A percentile compares a stretch with the other conserved stretches of the same genome.
These are phyloP conservation scores for Yamadazyma nakazawae DNA, from an alignment of 805 yeast genomes.

Conservation along the genomic window DNA sequence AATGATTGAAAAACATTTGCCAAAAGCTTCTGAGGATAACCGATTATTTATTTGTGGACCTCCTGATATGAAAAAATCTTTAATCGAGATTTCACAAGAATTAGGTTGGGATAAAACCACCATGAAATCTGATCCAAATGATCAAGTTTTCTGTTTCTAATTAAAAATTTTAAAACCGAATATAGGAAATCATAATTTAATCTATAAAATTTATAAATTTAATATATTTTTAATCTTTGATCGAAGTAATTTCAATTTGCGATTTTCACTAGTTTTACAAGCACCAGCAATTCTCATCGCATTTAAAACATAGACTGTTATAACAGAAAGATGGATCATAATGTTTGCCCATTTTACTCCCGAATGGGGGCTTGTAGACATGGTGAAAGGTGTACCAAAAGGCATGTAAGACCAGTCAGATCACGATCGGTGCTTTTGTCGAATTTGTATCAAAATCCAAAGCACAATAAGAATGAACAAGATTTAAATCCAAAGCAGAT, in stretches of 20 bases:
- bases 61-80: slow-evolving; percentile 56
- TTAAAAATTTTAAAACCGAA: not conserved
- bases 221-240: no score
- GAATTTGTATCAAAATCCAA: slow-evolving; percentile 64
- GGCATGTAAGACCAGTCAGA: slow-evolving; percentile 61
- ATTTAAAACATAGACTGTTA: not conserved
- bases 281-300: not conserved
- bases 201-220: not conserved
- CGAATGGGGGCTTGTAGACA: slow-evolving; percentile 93
- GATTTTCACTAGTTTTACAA: not conserved
- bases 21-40: slow-evolving; percentile 45
- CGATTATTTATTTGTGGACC: slow-evolving; percentile 76
- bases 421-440: slow-evolving; percentile 65
- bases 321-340: slow-evolving; percentile 1
- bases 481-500: slow-evolving; percentile 34
- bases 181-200: not conserved
- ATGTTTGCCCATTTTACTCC: slow-evolving; percentile 56
- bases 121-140: slow-evolving; percentile 45
- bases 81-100: slow-evolving; percentile 49
- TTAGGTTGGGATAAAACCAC: slow-evolving; percentile 59
- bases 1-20: slow-evolving; percentile 51
- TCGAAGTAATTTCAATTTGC: not conserved
- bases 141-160: slow-evolving; percentile 58
- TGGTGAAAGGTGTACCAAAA: slow-evolving; percentile 81
- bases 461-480: slow-evolving; percentile 32